Evolutionary conservation across 169 alveolate genomes (phyloP).

Genomic region (Cryptosporidium xiaoi): DNA sequence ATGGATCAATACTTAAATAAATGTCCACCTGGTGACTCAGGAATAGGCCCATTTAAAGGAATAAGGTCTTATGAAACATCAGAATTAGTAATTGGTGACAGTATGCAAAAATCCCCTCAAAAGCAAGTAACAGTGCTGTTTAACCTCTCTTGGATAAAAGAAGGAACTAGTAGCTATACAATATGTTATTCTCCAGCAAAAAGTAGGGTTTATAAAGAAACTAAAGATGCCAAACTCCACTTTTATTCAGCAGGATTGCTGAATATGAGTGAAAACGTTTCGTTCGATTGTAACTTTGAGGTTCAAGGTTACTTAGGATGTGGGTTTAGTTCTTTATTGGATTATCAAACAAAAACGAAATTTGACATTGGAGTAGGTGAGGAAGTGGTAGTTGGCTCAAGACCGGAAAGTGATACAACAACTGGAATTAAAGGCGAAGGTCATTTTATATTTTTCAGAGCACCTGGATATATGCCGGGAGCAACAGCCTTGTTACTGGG

Average conservation of each 20-base stretch:
- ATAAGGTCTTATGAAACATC: conserved; percentile 48
- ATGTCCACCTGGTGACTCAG: conserved; percentile 53
- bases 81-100: conserved; percentile 43
- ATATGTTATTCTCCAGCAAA: conserved; percentile 71
- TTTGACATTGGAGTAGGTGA: conserved; percentile 68
- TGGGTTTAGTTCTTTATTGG: conserved; percentile 56
- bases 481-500: conserved; percentile 78
- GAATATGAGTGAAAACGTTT: background rate
- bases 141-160: conserved; percentile 12
- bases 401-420: conserved; percentile 79
- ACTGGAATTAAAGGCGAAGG: conserved; percentile 74
- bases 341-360: conserved; percentile 58
- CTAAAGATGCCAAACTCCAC: background rate
- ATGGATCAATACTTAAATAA: conserved; percentile 6
- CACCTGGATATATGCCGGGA: conserved; percentile 80
- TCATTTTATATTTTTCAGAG: conserved; percentile 76
- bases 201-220: conserved; percentile 34
- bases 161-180: conserved; percentile 2
- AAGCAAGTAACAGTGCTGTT: conserved; percentile 42
- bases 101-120: conserved; percentile 36
- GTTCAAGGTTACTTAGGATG: conserved; percentile 56
- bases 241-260: conserved; percentile 45
- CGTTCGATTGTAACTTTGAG: conserved; percentile 46
- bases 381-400: conserved; percentile 73
- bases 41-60: conserved; percentile 62